Conservation (phyloP, 371 early-diverging fungal species). For the Entomophthora muscae region DNA sequence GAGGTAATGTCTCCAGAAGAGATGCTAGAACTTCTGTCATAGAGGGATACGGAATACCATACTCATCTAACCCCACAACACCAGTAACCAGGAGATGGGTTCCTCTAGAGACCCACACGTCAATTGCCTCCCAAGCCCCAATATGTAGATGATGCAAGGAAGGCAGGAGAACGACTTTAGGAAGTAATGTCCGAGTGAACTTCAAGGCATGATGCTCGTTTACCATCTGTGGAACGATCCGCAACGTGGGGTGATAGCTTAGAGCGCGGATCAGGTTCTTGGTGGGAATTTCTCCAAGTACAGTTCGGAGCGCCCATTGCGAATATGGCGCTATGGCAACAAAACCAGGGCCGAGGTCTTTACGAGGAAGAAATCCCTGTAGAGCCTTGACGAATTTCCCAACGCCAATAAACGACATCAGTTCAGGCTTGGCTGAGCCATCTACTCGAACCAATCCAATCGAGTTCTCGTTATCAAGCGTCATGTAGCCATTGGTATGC, state of each 20-base stretch:
- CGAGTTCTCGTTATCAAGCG: background rate
- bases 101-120: background rate
- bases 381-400: background rate
- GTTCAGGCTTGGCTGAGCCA: background rate
- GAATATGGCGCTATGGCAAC: background rate
- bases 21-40: background rate
- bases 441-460: constrained; percentile 1
- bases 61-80: background rate
- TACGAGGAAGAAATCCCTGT: background rate
- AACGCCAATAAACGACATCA: background rate
- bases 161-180: background rate
- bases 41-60: background rate
- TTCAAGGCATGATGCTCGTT: background rate
- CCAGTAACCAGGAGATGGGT: background rate
- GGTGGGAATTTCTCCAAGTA: background rate
- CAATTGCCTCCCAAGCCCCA: background rate
- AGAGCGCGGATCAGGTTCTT: background rate
- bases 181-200: background rate
- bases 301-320: background rate
- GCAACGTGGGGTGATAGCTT: background rate
- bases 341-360: background rate
- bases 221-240: background rate
- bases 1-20: background rate
- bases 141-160: background rate
- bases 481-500: constrained; percentile 3